These are phyloP conservation scores for Cyberlindnera nakhonratchasimensis DNA, from an alignment of 805 yeast species.

Conservation along the genomic window DNA sequence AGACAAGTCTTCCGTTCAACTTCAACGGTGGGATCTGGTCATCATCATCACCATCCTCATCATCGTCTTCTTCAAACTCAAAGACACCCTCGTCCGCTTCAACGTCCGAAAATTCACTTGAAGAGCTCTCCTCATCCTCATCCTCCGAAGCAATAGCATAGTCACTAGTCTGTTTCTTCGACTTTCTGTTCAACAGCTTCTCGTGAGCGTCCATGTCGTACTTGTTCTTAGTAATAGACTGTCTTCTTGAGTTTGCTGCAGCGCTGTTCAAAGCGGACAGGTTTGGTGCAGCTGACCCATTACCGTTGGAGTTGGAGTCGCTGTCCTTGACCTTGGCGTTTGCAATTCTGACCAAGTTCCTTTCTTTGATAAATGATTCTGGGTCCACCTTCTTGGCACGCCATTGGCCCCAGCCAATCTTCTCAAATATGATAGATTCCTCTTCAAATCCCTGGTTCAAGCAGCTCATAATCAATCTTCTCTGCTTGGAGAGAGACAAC, in stretches of 20 bases:
- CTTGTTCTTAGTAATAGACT: slow-evolving; percentile 28
- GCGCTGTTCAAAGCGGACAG: slow-evolving; percentile 4
- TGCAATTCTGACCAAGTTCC: slow-evolving; percentile 39
- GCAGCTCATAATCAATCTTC: slow-evolving; percentile 86
- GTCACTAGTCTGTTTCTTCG: slow-evolving; percentile 24
- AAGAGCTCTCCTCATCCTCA: slow-evolving; percentile 32
- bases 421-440: slow-evolving; percentile 67
- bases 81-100: slow-evolving; percentile 30
- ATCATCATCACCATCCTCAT: slow-evolving; percentile 37
- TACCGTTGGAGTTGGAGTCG: slow-evolving; percentile 5
- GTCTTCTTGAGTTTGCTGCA: slow-evolving; percentile 27
- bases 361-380: slow-evolving; percentile 34
- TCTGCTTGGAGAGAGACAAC: slow-evolving; percentile 80
- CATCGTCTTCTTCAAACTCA: slow-evolving; percentile 39
- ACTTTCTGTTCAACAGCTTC: slow-evolving; percentile 17
- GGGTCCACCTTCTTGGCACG: slow-evolving; percentile 57
- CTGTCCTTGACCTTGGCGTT: slow-evolving; percentile 44
- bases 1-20: slow-evolving; percentile 24
- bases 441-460: slow-evolving; percentile 66
- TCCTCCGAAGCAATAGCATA: slow-evolving; percentile 29
- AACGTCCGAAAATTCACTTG: slow-evolving; percentile 30
- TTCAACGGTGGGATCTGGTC: slow-evolving; percentile 29
- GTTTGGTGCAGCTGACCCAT: not conserved
- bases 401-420: slow-evolving; percentile 99
- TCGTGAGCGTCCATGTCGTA: slow-evolving; percentile 28